A percentile compares a stretch with the other conserved stretches of the same genome.
Conservation (phyloP, 2,329 filamentous ascomycete species). For the Sordariomycetes sp. region DNA sequence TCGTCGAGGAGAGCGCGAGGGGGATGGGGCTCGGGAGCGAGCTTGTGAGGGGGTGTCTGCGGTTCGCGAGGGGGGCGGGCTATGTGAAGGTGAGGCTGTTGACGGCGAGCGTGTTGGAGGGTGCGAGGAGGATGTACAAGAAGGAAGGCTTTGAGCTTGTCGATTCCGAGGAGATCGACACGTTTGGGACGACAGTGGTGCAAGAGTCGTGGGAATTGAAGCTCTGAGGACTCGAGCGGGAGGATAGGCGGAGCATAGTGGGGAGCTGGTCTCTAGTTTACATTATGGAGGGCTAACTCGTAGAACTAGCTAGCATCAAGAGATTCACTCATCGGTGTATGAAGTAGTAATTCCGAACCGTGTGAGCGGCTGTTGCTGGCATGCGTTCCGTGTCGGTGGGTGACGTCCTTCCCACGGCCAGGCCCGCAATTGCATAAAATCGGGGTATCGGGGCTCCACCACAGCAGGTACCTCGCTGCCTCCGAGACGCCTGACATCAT, state of each 20-base stretch:
- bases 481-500: neutral
- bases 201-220: conserved; percentile 8
- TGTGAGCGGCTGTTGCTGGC: no score
- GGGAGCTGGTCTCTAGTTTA: no score
- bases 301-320: no score
- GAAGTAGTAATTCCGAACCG: no score
- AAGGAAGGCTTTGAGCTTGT: conserved; percentile 10
- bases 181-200: neutral
- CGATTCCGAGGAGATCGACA: neutral
- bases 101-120: conserved; percentile 10
- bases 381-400: no score
- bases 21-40: conserved; percentile 10
- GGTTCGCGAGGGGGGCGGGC: conserved; percentile 10
- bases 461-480: neutral
- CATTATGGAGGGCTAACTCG: no score
- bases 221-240: neutral
- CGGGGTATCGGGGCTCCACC: no score
- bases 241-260: no score
- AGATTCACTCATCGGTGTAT: no score
- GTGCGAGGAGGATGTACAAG: conserved; percentile 11
- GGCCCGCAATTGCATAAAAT: no score
- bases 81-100: conserved; percentile 10
- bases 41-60: conserved; percentile 9
- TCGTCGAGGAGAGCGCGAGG: conserved; percentile 12
- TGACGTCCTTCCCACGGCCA: no score